A percentile compares a stretch with the other conserved stretches of the same genome.
Evolutionary conservation across 2,329 filamentous ascomycete species (phyloP).

Genomic region (Paecilomyces niveus): DNA sequence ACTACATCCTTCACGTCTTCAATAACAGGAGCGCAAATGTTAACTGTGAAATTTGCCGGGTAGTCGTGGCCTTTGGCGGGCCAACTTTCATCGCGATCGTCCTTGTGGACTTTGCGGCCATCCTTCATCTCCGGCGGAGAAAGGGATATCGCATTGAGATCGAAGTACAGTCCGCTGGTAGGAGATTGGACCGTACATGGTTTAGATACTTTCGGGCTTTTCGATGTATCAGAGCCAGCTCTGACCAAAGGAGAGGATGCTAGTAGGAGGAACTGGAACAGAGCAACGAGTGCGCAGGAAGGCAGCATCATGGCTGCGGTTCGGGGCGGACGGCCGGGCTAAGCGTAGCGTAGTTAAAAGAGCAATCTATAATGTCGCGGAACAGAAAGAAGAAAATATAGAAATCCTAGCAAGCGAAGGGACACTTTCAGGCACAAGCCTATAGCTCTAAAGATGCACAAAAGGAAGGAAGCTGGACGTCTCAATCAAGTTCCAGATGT

Average conservation of each 20-base stretch:
- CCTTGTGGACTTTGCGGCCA: conserved; percentile 31
- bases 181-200: conserved; percentile 58
- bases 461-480: not conserved
- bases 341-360: conserved; percentile 41
- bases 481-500: not conserved
- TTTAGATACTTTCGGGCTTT: conserved; percentile 37
- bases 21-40: conserved; percentile 44
- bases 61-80: conserved; percentile 44
- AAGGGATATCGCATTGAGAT: conserved; percentile 52
- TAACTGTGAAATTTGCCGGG: conserved; percentile 44
- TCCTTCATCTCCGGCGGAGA: conserved; percentile 38
- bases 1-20: conserved; percentile 41
- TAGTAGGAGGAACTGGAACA: conserved; percentile 25
- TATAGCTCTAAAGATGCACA: not conserved
- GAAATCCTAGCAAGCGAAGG: conserved; percentile 1
- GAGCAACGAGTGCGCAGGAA: conserved; percentile 18
- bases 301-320: conserved; percentile 28
- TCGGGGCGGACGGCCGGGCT: conserved; percentile 7
- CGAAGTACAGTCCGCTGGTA: conserved; percentile 56
- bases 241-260: conserved; percentile 20
- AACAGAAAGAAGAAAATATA: not conserved
- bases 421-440: not conserved
- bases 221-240: conserved; percentile 33
- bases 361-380: not conserved
- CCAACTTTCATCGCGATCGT: conserved; percentile 39